These are phyloP conservation scores for Lyophyllum shimeji DNA, from an alignment of 768 basidiomycete genomes.

Conservation along the genomic window DNA sequence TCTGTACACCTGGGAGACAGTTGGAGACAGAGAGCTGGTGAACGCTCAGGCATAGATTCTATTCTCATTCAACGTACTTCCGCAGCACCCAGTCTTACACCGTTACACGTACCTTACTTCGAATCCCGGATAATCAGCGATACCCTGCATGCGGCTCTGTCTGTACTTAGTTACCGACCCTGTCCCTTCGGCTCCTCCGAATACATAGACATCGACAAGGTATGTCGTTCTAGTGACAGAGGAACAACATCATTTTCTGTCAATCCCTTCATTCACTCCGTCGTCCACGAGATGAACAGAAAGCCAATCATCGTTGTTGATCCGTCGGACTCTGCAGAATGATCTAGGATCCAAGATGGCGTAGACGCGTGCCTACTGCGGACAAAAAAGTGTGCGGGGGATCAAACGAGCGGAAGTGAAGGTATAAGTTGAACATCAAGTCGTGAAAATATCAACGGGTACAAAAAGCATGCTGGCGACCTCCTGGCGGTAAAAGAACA, in stretches of 20 bases:
- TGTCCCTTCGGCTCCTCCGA: background rate
- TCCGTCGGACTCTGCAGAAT: slow-evolving; percentile 3
- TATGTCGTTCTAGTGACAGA: background rate
- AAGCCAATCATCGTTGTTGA: slow-evolving; percentile 4
- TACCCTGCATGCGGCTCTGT: background rate
- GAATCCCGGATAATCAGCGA: background rate
- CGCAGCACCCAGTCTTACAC: no score
- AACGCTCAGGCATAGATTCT: background rate
- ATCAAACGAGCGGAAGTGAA: background rate
- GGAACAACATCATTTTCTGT: background rate
- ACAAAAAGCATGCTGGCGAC: background rate
- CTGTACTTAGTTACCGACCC: background rate
- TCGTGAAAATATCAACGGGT: background rate
- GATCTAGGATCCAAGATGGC: background rate
- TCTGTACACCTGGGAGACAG: background rate
- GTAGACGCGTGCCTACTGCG: background rate
- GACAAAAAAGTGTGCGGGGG: background rate
- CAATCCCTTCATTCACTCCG: background rate
- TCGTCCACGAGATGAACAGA: background rate
- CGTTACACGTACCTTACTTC: background rate
- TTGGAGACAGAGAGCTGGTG: background rate
- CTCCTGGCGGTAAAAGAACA: background rate
- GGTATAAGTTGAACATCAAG: background rate
- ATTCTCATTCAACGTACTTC: background rate
- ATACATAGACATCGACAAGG: background rate